Conservation (phyloP, 345 rosid genomes). For the Microcos paniculata region DNA sequence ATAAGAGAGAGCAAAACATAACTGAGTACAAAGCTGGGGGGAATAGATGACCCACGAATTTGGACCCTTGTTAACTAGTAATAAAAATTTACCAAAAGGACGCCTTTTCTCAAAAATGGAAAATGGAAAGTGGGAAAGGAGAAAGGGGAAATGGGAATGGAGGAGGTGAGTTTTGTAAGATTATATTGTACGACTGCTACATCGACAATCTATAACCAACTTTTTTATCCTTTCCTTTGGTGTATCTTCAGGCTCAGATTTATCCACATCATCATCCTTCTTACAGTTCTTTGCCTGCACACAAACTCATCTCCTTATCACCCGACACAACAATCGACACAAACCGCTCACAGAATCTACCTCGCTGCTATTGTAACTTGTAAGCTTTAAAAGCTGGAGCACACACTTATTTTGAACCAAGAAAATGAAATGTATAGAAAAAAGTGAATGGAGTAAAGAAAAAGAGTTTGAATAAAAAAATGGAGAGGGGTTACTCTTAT, state of each 20-base stretch:
- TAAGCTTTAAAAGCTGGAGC: too few species aligned
- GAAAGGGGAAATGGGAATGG: too few species aligned
- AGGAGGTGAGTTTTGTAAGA: too few species aligned
- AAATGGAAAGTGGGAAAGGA: too few species aligned
- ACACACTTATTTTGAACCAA: too few species aligned
- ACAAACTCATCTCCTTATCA: background rate
- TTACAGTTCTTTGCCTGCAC: slow-evolving; percentile 1
- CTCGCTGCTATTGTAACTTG: background rate
- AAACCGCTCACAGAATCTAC: background rate
- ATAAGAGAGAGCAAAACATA: too few species aligned
- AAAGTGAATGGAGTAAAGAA: background rate
- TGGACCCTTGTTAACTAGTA: too few species aligned
- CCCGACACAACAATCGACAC: background rate
- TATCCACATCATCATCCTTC: background rate
- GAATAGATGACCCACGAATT: background rate
- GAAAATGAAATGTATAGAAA: background rate
- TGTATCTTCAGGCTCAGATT: background rate
- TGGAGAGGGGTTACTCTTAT: slow-evolving; percentile 20
- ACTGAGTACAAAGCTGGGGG: background rate
- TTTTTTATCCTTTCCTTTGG: too few species aligned
- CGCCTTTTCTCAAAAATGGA: too few species aligned
- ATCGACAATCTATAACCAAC: too few species aligned
- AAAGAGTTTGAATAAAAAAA: slow-evolving; percentile 4
- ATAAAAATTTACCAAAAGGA: too few species aligned
- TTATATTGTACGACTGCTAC: too few species aligned